Conservation (phyloP, 345 rosid species). For the Angophora floribunda region DNA sequence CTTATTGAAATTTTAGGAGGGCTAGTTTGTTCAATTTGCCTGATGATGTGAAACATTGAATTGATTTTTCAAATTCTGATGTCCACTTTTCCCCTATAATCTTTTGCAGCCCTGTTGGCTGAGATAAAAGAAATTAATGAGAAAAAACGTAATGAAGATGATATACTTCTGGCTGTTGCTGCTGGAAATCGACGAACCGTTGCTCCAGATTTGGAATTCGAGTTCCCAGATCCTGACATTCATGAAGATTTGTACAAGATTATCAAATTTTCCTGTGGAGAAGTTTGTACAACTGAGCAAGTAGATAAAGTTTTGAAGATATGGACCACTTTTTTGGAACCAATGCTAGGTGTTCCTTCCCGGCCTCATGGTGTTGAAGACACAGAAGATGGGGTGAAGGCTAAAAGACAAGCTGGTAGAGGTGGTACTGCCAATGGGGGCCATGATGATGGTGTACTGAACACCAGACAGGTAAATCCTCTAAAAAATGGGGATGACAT, state of each 20-base stretch:
- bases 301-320: slow-evolving; percentile 81
- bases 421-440: slow-evolving; percentile 27
- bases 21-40: not conserved
- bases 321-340: slow-evolving; percentile 95
- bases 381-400: slow-evolving; percentile 64
- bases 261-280: slow-evolving; percentile 84
- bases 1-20: not conserved
- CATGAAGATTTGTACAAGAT: slow-evolving; percentile 95
- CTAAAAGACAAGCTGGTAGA: slow-evolving; percentile 39
- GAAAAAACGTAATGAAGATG: slow-evolving; percentile 72
- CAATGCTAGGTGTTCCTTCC: slow-evolving; percentile 67
- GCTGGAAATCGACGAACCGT: slow-evolving; percentile 68
- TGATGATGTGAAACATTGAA: not conserved
- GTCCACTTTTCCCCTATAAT: not conserved
- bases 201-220: slow-evolving; percentile 64
- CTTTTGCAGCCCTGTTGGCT: slow-evolving; percentile 63
- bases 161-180: slow-evolving; percentile 71
- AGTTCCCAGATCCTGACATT: slow-evolving; percentile 67
- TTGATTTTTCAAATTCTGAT: not conserved
- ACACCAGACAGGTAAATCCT: slow-evolving; percentile 41
- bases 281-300: slow-evolving; percentile 88
- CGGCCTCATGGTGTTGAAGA: slow-evolving; percentile 87
- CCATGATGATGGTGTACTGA: slow-evolving; percentile 55
- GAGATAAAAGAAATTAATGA: slow-evolving; percentile 92
- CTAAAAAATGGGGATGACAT: slow-evolving; percentile 44